These are phyloP conservation scores for Candida sanyaensis DNA, from an alignment of 1,139 yeast genomes.

Conservation along the genomic window DNA sequence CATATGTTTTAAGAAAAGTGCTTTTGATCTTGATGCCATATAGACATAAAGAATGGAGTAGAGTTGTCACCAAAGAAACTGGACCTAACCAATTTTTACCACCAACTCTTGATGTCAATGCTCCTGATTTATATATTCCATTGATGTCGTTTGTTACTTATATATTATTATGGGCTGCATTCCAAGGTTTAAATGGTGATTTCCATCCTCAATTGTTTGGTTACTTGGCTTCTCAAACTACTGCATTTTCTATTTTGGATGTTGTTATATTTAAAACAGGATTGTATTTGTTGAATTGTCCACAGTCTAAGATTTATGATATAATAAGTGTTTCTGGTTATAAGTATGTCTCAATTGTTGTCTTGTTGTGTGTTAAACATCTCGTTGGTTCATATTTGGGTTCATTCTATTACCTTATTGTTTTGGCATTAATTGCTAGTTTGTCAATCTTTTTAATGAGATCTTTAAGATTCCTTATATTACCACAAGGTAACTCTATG, in stretches of 20 bases:
- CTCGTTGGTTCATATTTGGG: conserved; percentile 30
- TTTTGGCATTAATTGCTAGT: conserved; percentile 46
- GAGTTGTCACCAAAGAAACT: conserved; percentile 50
- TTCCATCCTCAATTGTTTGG: conserved; percentile 95
- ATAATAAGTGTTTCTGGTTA: conserved; percentile 90
- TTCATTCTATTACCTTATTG: conserved; percentile 41
- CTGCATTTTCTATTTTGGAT: conserved; percentile 82
- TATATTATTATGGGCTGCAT: conserved; percentile 78
- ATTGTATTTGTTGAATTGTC: conserved; percentile 50
- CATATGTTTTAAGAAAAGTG: conserved; percentile 77
- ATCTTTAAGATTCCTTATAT: conserved; percentile 75
- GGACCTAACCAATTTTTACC: conserved; percentile 57
- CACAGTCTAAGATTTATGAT: conserved; percentile 69
- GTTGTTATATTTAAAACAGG: conserved; percentile 46
- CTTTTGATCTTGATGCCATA: conserved; percentile 82
- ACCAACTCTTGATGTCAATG: conserved; percentile 82
- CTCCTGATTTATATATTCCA: conserved; percentile 97
- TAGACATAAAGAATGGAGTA: conserved; percentile 76
- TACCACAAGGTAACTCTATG: conserved; percentile 33
- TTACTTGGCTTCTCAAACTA: conserved; percentile 83
- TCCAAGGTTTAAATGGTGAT: conserved; percentile 85
- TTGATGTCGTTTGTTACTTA: conserved; percentile 91
- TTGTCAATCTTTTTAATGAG: conserved; percentile 78
- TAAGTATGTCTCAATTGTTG: conserved; percentile 81
- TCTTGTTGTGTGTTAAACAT: conserved; percentile 52